Base-by-base conservation (phyloP, 2,329 filamentous ascomycete species). In the Colletotrichum sansevieriae region DNA sequence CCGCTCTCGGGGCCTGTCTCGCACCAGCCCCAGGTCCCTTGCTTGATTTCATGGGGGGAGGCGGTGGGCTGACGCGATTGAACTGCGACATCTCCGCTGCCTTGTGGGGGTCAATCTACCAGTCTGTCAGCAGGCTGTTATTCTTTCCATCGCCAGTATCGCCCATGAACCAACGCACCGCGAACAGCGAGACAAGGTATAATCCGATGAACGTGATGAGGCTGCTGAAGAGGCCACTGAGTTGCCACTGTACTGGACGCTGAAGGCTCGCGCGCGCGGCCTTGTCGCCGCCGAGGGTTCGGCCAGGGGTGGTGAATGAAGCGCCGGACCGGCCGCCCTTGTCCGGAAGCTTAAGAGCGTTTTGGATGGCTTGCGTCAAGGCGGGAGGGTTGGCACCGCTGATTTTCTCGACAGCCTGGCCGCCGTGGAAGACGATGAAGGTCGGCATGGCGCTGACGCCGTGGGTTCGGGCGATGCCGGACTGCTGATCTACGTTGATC, bases 401-500 rank as follows among this genome's bases (percentile, higher is more conserved):
- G 76, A 97, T 90, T 37, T 92, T 94, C 72, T 93, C 87, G 76
- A 92, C 86, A 75, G 91, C 88, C 72, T 87, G 84, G 74, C 91
- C 91, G 77, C 88, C 89, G 82, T 93, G 91, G 85, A 94, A 95
- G 80, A 98, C 90, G 78, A 98, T 88, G 82, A 99, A 98, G 60
- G 96, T 98, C 6, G 96, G 96, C 90, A 97, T 95, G 72, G 94
- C 93, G 75, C 90, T 89, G 77, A 98, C 91, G 74, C 89, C 87
- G 83, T 97, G 93, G 73, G 90, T 85, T 75, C 90, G 86, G 12
- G 94, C 89, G 72, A 98, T 90, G 66, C 91, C 88, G 73, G 90
- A 86, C 79, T 97, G 94, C 73, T 86, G 85, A 77, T 98, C 95
- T 76, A 95, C 93, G 83, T 98, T 91, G 83, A 98, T 89, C 82